These are phyloP conservation scores for Diddensiella transvaalensis DNA, from an alignment of 805 yeast genomes.

Conservation along the genomic window DNA sequence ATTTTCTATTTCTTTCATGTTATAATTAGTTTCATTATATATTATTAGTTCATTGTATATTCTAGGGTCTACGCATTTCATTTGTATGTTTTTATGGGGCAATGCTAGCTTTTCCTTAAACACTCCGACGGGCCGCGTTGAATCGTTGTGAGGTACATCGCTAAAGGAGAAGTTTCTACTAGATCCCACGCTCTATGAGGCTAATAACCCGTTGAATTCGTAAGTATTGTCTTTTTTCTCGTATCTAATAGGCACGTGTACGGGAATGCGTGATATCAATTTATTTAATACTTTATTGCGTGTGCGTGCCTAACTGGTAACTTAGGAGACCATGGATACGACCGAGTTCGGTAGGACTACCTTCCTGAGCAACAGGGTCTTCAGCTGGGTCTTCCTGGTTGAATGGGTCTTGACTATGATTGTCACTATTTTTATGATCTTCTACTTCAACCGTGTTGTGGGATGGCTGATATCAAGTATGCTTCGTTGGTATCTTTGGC, in stretches of 20 bases:
- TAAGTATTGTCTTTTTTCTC: too few relatives aligned
- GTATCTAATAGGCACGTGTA: too few relatives aligned
- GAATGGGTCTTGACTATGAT: slow-evolving; percentile 75
- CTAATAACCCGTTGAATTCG: too few relatives aligned
- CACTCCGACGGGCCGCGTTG: too few relatives aligned
- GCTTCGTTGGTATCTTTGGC: slow-evolving; percentile 61
- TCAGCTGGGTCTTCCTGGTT: slow-evolving; percentile 72
- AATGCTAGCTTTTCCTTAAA: too few relatives aligned
- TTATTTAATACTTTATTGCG: too few relatives aligned
- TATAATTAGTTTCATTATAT: not conserved
- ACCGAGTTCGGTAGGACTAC: slow-evolving; percentile 19
- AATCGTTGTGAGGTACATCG: too few relatives aligned
- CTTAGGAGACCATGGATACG: not conserved
- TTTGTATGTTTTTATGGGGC: too few relatives aligned
- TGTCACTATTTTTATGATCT: slow-evolving; percentile 59
- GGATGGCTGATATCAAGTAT: slow-evolving; percentile 56
- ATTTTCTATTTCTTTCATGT: not conserved
- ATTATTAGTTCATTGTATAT: not conserved
- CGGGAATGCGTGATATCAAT: too few relatives aligned
- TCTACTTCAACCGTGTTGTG: slow-evolving; percentile 69
- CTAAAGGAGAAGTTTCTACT: too few relatives aligned
- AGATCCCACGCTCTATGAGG: too few relatives aligned
- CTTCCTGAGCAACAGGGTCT: slow-evolving; percentile 30
- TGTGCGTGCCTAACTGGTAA: too few relatives aligned
- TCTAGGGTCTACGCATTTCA: not conserved